Evolutionary conservation across 2,329 filamentous ascomycete species (phyloP), one percentile per base, ranked within the genome.

Genomic region (Acrocalymma vagum): DNA sequence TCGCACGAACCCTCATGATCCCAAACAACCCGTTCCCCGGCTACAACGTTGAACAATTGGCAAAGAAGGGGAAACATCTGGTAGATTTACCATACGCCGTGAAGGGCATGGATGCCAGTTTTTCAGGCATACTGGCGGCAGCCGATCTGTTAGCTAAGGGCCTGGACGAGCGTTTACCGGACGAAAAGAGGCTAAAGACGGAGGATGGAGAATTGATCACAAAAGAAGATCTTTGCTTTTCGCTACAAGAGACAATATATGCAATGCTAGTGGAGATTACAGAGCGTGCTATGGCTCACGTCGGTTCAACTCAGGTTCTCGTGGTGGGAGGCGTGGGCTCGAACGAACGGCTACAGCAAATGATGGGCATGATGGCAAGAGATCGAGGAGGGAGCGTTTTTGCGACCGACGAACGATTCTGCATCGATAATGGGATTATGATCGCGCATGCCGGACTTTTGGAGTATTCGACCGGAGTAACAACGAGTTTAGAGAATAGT

Each of bases 391-490:
- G 94, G 4, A 92, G 84, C 60, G 90, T 97, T 3, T 96, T 88
- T 72, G 92, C 94, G 16, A 97, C 93, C 0, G 94, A 99, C 67
- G 94, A 99, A 77, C 80, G 94, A 29, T 99, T 96, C 69, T 99
- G 94, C 69, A 99, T 99, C 58, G 94, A 99, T 72, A 99, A 99
- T 62, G 94, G 94, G 32, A 97, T 99, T 65, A 99, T 99, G 94
- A 99, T 99, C 74, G 94, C 94, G 1, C 93, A 99, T 70, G 94
- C 94, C 2, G 94, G 94, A 2, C 72, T 99, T 58, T 69, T 96
- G 60, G 92, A 92, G 2, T 94, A 88, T 67, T 79, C 85, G 69
- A 92, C 85, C 11, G 93, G 93, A 1, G 91, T 90, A 63, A 78
- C 73, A 45, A 96, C 91, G 1, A 74, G 80, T 6, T 67, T 97